phyloP scores from a whole-genome alignment of 148 eudicot genomes.

The Amaranthus hypochondriacus region DNA sequence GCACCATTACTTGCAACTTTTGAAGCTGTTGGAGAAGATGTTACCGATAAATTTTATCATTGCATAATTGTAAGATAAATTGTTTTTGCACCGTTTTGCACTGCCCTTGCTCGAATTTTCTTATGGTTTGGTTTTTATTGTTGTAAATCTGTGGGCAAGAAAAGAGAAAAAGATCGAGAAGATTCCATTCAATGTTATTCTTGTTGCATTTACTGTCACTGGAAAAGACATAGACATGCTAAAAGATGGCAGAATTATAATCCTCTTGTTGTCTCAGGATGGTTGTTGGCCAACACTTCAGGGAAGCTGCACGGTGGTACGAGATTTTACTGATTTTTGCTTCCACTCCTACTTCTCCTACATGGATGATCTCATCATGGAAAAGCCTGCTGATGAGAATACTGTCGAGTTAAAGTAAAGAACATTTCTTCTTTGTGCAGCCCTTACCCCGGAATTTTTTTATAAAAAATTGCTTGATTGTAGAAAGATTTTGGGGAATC shows the following conservation, averaged over 20 bases:
- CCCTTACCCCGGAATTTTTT: neutral
- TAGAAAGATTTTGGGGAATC: too few species aligned
- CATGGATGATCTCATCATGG: constrained; percentile 77
- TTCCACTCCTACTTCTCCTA: constrained; percentile 90
- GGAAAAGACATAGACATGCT: too few species aligned
- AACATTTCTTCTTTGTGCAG: neutral
- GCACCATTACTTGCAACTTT: constrained; percentile 81
- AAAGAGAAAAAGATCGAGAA: too few species aligned
- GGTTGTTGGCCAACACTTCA: constrained; percentile 54
- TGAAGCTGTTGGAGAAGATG: constrained; percentile 66
- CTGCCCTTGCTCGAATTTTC: too few species aligned
- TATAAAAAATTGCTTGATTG: neutral
- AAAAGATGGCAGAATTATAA: too few species aligned
- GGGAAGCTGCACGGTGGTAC: constrained; percentile 63
- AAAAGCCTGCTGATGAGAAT: constrained; percentile 47
- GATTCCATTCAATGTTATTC: too few species aligned
- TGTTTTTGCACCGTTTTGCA: too few species aligned
- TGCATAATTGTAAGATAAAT: constrained; percentile 49
- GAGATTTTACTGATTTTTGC: constrained; percentile 79
- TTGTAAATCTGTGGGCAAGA: too few species aligned
- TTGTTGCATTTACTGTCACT: too few species aligned
- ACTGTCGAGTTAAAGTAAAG: constrained; percentile 68
- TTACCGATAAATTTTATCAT: constrained; percentile 48
- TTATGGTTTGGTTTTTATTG: too few species aligned
- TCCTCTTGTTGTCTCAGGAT: constrained; percentile 37